Evolutionary conservation across 2,329 filamentous ascomycete species (phyloP), one percentile per base, ranked within the genome.

Genomic region (Leptosphaerulina australis): DNA sequence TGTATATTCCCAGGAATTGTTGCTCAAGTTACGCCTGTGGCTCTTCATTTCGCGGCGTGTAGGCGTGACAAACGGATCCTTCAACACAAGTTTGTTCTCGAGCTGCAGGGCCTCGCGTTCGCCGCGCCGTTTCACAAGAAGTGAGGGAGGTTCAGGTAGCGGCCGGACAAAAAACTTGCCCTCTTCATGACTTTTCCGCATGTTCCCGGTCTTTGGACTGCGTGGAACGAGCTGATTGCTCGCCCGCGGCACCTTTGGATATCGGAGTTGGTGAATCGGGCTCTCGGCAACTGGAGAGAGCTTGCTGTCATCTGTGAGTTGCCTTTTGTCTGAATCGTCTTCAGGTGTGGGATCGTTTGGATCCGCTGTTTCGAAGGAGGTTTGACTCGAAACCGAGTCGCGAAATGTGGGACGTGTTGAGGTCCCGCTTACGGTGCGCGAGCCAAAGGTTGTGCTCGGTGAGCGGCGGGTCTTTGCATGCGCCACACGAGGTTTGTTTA

Each of bases 221-320:
- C 76, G 67, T 1, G 77, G 74, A 1, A 79, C 73, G 2, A 74
- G 61, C 53, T 79, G 77, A 39, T 78, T 79, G 5, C 73, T 74
- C 14, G 75, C 71, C 11, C 77, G 66, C 2, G 77, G 77, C 2
- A 80, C 67, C 56, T 79, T 79, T 5, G 77, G 77, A 54, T 80
- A 80, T 25, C 71, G 64, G 10, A 79, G 65, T 0, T 66, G 66
- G 15, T 72, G 71, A n/a, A 78, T 76, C 5, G 76, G 76, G 1
- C 72, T 74, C 49, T 76, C 74, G 4, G 68, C 70, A 1, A 78
- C 74, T 4, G 76, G 74, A 8, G 74, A 75, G 5, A 78, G 67
- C 21, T 59, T 62, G 36, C 54, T 64, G 33, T 63, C 58, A 30
- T 66, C 58, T 2, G 58, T 57, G 5, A 68, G 53, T 40, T 63